These are phyloP conservation scores for Vigna mungo DNA, from an alignment of 306 rosid species.

Conservation along the genomic window DNA sequence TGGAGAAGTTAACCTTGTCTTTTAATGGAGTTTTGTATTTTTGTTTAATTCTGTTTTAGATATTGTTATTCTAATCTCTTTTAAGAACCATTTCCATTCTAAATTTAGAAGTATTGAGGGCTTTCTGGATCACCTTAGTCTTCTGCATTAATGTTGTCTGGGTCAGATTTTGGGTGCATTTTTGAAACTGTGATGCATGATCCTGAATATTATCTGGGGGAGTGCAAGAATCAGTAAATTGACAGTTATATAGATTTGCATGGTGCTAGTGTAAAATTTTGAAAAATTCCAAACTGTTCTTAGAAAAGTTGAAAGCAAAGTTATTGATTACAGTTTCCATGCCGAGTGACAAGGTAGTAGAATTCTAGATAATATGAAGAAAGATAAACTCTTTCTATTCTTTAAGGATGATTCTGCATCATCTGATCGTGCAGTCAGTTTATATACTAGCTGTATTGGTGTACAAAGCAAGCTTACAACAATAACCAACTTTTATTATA, in stretches of 20 bases:
- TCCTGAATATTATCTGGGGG: neutral
- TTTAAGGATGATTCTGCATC: neutral
- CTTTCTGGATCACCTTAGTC: neutral
- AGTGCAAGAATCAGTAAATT: neutral
- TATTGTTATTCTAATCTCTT: constrained; percentile 3
- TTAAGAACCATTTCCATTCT: neutral
- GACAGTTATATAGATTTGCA: neutral
- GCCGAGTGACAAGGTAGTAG: neutral
- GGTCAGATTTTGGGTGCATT: neutral
- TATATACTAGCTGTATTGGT: neutral
- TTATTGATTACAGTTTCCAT: neutral
- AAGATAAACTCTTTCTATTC: constrained; percentile 1
- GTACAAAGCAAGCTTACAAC: neutral
- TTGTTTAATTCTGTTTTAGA: constrained; percentile 9
- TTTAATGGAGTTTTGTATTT: constrained; percentile 11
- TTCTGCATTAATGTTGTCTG: neutral
- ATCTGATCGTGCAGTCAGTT: neutral
- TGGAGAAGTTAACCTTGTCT: constrained; percentile 11
- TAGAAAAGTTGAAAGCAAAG: neutral
- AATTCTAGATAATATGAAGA: neutral
- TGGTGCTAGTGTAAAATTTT: neutral
- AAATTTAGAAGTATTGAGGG: neutral
- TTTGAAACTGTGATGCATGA: neutral
- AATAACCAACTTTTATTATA: neutral
- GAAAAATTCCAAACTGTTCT: neutral